Base-by-base conservation (phyloP, 495 filamentous ascomycete species). In the Hapsidospora chrysogenum region DNA sequence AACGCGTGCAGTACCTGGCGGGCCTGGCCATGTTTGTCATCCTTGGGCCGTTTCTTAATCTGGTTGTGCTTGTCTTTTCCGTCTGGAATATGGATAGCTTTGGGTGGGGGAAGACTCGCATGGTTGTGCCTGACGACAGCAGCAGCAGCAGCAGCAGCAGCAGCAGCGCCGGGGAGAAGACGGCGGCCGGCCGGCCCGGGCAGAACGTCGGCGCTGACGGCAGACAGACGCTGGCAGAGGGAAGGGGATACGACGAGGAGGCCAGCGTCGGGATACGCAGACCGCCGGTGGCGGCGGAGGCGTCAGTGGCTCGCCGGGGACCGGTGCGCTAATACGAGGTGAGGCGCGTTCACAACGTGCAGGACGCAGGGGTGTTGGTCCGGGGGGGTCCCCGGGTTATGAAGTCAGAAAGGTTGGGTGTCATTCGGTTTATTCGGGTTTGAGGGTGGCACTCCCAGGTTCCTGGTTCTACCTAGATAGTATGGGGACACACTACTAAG, bases 51-150 rank as follows among this genome's bases (percentile, higher is more conserved):
- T 51, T 53, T 21, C 38, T 53, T 35, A 53, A 53, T 25, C 47
- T 53, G 10, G 29, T 44, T 17, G 46, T 53, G 2, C 45, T 49
- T 10, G 1, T 49, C 2, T 53, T 49, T 25, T 41, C 50, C 1
- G 41, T 45, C 22, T 9, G 42, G 9, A 43, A 47, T 27, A 40
- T 46, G 38, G 50, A 53, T 37, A 41, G 47, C 19, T 53, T 53
- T 42, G 41, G 41, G 22, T 53, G 50, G 50, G 50, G 50, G 7
- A 53, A 53, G 40, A 53, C 50, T n/a, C 45, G 48, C 5, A 48
- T 52, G 29, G 54, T 52, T 0, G 42, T 49, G 17, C 46, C 44
- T 0, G 49, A 43, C 17, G 23, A 26, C 23, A 26, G 23, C 23
- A 26, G 23, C 23, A 26, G 23, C 11, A n/a, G n/a, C n/a, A n/a